Conservation (phyloP, 306 rosid species). For the Trifolium dubium region DNA sequence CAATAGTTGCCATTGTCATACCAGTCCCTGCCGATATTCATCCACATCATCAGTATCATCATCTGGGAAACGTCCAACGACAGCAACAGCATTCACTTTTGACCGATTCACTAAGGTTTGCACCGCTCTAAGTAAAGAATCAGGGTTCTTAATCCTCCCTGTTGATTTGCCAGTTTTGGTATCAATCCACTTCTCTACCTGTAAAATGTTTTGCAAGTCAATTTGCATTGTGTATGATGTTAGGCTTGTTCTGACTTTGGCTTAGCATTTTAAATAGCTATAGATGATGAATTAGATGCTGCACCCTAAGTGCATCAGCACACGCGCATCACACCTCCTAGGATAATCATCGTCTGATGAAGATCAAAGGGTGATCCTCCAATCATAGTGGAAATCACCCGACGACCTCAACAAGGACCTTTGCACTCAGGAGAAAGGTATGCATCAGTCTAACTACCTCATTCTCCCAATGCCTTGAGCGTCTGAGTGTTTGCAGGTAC, state of each 20-base stretch:
- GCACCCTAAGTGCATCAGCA: background rate
- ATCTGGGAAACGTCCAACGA: slow-evolving; percentile 89
- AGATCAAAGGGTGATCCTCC: background rate
- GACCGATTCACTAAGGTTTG: slow-evolving; percentile 55
- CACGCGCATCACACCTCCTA: background rate
- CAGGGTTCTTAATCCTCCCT: slow-evolving; percentile 82
- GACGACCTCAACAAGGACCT: background rate
- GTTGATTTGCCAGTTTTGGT: slow-evolving; percentile 81
- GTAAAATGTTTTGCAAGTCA: slow-evolving; percentile 43
- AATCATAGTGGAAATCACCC: background rate
- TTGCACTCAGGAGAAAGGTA: background rate
- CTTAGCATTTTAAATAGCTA: background rate
- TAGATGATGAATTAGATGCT: too few relatives aligned
- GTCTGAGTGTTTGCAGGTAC: background rate
- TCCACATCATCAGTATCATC: slow-evolving; percentile 76
- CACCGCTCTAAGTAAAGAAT: slow-evolving; percentile 77
- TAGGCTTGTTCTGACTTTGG: slow-evolving; percentile 1
- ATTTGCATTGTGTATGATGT: slow-evolving; percentile 31
- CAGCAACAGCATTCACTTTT: slow-evolving; percentile 78
- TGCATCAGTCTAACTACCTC: background rate
- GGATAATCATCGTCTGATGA: background rate
- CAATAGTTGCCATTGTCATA: slow-evolving; percentile 41
- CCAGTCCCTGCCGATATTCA: slow-evolving; percentile 79
- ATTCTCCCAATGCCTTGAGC: background rate
- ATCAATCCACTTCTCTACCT: slow-evolving; percentile 92